A percentile compares a stretch with the other conserved stretches of the same genome.
These are phyloP conservation scores for Boletellus emodensis DNA, from an alignment of 768 basidiomycete species.

Conservation along the genomic window DNA sequence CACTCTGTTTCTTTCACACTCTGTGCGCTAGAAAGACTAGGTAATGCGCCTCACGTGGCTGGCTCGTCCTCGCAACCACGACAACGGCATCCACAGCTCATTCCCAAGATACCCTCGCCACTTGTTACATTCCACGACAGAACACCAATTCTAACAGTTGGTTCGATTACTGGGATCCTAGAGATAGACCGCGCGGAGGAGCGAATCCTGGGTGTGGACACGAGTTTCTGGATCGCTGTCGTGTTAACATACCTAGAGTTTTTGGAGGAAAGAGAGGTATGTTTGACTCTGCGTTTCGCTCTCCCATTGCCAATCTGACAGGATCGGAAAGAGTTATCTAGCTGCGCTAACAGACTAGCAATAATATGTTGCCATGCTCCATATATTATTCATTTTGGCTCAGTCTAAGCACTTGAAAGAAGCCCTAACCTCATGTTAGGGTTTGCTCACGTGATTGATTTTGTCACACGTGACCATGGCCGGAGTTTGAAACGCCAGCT, in stretches of 20 bases:
- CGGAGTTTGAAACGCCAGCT: constrained; percentile 26
- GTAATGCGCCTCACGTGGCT: constrained; percentile 11
- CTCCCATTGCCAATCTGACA: constrained; percentile 2
- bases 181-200: constrained; percentile 60
- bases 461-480: constrained; percentile 25
- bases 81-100: constrained; percentile 17
- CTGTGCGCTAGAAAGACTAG: constrained; percentile 23
- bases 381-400: neutral
- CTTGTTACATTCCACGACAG: constrained; percentile 68
- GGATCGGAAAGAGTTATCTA: constrained; percentile 44
- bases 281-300: constrained; percentile 20
- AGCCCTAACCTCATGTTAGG: constrained; percentile 14
- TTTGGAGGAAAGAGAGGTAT: constrained; percentile 71
- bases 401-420: neutral
- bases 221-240: constrained; percentile 74
- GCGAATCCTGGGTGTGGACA: constrained; percentile 60
- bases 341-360: constrained; percentile 46
- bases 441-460: constrained; percentile 21
- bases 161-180: constrained; percentile 56
- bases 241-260: constrained; percentile 76
- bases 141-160: constrained; percentile 61
- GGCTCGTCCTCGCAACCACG: constrained; percentile 22
- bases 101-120: constrained; percentile 36
- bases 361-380: constrained; percentile 8
- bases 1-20: constrained; percentile 64